Evolutionary conservation across 2,329 filamentous ascomycete genomes (phyloP).

Genomic region (Neonectria faginata): DNA sequence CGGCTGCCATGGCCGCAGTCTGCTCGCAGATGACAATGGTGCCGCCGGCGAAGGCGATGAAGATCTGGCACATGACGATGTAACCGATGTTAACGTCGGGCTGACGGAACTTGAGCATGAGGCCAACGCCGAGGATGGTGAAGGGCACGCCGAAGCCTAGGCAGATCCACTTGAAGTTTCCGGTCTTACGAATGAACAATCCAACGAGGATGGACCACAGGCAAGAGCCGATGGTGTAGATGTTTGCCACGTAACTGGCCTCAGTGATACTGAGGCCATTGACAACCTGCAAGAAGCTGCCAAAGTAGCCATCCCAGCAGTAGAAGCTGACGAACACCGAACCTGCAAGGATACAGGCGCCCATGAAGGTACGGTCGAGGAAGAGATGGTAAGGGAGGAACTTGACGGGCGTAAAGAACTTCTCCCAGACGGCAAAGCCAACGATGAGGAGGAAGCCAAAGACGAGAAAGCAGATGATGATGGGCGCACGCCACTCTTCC

Average conservation of each 20-base stretch:
- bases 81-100: constrained; percentile 63
- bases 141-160: constrained; percentile 65
- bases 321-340: constrained; percentile 59
- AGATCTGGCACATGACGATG: constrained; percentile 59
- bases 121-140: constrained; percentile 64
- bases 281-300: constrained; percentile 66
- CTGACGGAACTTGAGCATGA: constrained; percentile 70
- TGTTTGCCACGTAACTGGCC: constrained; percentile 61
- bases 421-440: constrained; percentile 68
- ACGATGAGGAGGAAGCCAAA: constrained; percentile 68
- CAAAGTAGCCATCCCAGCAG: constrained; percentile 62
- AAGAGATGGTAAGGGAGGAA: constrained; percentile 68
- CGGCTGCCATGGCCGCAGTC: constrained; percentile 27
- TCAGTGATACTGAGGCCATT: constrained; percentile 60
- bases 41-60: constrained; percentile 31
- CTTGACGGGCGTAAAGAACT: constrained; percentile 65
- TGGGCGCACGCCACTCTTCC: constrained; percentile 60
- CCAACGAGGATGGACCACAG: constrained; percentile 63
- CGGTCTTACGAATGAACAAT: constrained; percentile 60
- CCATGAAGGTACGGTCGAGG: constrained; percentile 61
- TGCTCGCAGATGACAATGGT: constrained; percentile 33
- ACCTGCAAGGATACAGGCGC: constrained; percentile 56
- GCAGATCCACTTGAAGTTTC: constrained; percentile 65
- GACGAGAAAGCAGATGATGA: constrained; percentile 66
- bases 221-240: constrained; percentile 62